A percentile compares a stretch with the other conserved stretches of the same genome.
phyloP scores from a whole-genome alignment of 2,329 filamentous ascomycete species.

The Phialocephala sp. region DNA sequence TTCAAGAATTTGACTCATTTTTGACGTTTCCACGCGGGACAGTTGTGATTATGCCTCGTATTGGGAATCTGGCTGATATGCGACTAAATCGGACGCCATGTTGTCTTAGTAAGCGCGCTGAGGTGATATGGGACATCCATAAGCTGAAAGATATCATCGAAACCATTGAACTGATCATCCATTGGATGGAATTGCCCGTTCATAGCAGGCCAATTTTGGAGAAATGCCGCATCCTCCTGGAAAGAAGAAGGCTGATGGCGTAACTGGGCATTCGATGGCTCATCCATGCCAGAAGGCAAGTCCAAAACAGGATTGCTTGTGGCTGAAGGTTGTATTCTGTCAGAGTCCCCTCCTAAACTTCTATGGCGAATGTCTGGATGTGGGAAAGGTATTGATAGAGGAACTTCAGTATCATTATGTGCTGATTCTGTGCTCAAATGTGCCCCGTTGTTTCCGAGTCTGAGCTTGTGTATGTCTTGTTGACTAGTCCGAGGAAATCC shows the following conservation, averaged over 20 bases:
- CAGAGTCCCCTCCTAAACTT: background rate
- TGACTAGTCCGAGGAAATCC: background rate
- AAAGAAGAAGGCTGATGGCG: background rate
- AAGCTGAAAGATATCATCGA: slow-evolving; percentile 20
- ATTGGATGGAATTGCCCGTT: slow-evolving; percentile 1
- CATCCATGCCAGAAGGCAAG: background rate
- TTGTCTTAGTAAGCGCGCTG: background rate
- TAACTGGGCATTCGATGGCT: background rate
- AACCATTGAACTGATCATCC: slow-evolving; percentile 8
- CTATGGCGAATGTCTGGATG: background rate
- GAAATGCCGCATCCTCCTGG: background rate
- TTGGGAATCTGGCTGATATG: background rate
- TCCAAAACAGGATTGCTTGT: background rate
- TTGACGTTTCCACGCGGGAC: background rate
- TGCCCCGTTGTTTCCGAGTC: background rate
- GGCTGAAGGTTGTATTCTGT: background rate
- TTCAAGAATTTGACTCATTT: background rate
- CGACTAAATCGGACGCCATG: no score
- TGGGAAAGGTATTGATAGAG: background rate
- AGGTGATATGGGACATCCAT: slow-evolving; percentile 16
- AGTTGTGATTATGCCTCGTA: background rate
- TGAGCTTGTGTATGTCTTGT: background rate
- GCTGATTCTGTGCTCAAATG: background rate
- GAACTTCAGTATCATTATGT: background rate
- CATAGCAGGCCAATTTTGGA: slow-evolving; percentile 6